Conservation (phyloP, 306 rosid species). For the Cicer bijugum region DNA sequence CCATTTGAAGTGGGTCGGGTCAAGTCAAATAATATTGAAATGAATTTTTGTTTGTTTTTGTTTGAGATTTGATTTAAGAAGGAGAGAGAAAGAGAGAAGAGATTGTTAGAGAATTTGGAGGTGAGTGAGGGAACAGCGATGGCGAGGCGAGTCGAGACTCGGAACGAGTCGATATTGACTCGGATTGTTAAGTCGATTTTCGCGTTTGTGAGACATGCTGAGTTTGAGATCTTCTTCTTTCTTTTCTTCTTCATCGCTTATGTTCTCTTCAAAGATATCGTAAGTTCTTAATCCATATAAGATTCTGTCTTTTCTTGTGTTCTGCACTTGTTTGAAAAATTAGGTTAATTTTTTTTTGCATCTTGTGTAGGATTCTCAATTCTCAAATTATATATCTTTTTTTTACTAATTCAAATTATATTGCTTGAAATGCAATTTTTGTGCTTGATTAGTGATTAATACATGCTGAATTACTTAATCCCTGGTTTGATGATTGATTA, state of each 20-base stretch:
- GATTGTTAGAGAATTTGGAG: neutral
- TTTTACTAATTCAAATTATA: neutral
- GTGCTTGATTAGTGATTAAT: neutral
- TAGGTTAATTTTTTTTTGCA: neutral
- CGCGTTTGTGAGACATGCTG: slow-evolving; percentile 65
- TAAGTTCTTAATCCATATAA: slow-evolving; percentile 40
- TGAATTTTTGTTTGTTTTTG: too few relatives aligned
- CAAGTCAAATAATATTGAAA: too few relatives aligned
- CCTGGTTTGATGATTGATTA: neutral
- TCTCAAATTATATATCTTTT: neutral
- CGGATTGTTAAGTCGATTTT: slow-evolving; percentile 61
- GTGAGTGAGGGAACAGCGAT: slow-evolving; percentile 34
- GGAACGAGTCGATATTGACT: slow-evolving; percentile 58
- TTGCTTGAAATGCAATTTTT: neutral
- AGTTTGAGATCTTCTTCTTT: slow-evolving; percentile 89
- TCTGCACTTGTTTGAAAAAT: neutral
- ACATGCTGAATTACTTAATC: neutral
- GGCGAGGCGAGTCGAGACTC: slow-evolving; percentile 54
- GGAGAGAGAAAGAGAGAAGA: neutral
- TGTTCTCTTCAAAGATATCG: slow-evolving; percentile 84
- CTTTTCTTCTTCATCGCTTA: slow-evolving; percentile 79
- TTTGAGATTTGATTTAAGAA: neutral
- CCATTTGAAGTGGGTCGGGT: too few relatives aligned
- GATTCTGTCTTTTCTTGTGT: neutral
- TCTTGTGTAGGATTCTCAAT: neutral